phyloP scores from a whole-genome alignment of 1,139 yeast species.

The Barnettozyma hawaiiensis region DNA sequence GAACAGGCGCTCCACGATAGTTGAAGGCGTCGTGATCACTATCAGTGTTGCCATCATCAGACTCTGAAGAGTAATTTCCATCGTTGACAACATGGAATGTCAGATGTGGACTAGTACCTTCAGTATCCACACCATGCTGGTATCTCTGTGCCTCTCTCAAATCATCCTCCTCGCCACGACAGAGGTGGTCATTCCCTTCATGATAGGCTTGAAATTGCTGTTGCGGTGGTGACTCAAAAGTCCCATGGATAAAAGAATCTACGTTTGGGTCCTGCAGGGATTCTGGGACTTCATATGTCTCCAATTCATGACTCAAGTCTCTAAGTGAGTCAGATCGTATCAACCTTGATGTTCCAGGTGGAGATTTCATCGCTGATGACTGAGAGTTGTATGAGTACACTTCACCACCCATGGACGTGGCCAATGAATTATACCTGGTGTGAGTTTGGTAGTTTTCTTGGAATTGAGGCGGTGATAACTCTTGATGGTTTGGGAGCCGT shows the following conservation, averaged over 20 bases:
- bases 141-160: neutral
- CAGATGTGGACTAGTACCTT: conserved; percentile 3
- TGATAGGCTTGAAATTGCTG: neutral
- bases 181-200: neutral
- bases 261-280: neutral
- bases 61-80: conserved; percentile 19
- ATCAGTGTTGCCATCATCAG: conserved; percentile 3
- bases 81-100: conserved; percentile 23
- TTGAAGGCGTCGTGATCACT: conserved; percentile 7
- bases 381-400: conserved; percentile 2
- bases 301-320: conserved; percentile 1
- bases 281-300: conserved; percentile 1
- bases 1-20: conserved; percentile 7
- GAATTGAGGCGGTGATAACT: neutral
- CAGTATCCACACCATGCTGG: conserved; percentile 3
- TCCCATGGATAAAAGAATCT: neutral
- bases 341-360: neutral
- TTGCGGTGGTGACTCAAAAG: neutral
- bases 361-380: neutral
- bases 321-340: conserved; percentile 4
- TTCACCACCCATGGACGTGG: conserved; percentile 3
- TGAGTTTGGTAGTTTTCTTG: neutral
- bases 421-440: neutral
- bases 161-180: neutral
- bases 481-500: neutral